These are phyloP conservation scores for Grosmannia clavigera DNA, from an alignment of 2,329 filamentous ascomycete species.

Conservation along the genomic window DNA sequence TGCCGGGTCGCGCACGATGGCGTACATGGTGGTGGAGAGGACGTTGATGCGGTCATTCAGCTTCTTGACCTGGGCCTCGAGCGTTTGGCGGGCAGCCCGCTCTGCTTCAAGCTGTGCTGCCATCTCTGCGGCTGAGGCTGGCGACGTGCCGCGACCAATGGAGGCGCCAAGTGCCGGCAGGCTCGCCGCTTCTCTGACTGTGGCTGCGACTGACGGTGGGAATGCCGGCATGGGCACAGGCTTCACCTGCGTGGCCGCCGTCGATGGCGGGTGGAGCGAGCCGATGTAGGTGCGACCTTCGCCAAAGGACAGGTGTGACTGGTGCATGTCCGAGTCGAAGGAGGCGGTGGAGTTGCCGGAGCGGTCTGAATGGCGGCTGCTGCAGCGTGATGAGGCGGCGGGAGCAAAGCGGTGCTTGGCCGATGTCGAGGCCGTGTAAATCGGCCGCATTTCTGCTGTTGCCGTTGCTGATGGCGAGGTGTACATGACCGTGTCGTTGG, in stretches of 20 bases:
- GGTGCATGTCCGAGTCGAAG: conserved; percentile 14
- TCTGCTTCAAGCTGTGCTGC: conserved; percentile 43
- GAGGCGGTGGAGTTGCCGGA: conserved; percentile 7
- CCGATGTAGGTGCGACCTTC: conserved; percentile 33
- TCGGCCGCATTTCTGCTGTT: too few relatives aligned
- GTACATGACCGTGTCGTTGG: background rate
- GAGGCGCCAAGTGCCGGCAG: conserved; percentile 23
- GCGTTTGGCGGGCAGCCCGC: conserved; percentile 38
- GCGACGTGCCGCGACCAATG: conserved; percentile 19
- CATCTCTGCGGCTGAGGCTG: conserved; percentile 35
- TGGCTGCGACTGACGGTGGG: conserved; percentile 15
- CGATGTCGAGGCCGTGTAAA: too few relatives aligned
- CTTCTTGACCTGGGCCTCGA: conserved; percentile 44
- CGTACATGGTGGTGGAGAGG: conserved; percentile 28
- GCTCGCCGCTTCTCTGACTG: conserved; percentile 34
- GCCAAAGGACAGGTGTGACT: conserved; percentile 31
- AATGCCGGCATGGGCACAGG: conserved; percentile 8
- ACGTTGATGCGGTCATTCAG: conserved; percentile 38
- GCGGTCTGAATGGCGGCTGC: conserved; percentile 28
- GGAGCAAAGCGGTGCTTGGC: background rate
- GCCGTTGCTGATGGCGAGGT: too few relatives aligned
- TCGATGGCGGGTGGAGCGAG: conserved; percentile 26
- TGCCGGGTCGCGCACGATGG: conserved; percentile 22
- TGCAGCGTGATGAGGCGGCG: conserved; percentile 17
- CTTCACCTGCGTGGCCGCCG: conserved; percentile 17